Evolutionary conservation across 2,329 filamentous ascomycete genomes (phyloP).

Genomic region (Pseudogymnoascus sp.): DNA sequence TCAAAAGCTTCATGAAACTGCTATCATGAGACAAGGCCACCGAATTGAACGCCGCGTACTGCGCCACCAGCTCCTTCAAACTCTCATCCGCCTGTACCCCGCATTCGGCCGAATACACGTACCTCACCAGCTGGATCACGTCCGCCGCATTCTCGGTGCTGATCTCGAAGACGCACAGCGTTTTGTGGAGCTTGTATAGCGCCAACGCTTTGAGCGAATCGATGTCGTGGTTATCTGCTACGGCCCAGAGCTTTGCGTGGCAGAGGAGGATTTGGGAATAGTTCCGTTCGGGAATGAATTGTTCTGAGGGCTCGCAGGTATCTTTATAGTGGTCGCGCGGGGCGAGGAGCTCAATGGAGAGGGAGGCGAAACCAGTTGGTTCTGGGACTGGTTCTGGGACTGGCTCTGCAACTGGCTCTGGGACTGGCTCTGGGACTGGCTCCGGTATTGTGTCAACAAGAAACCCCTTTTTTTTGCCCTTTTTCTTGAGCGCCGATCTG

Average conservation of each 20-base stretch:
- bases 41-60: constrained; percentile 15
- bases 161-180: constrained; percentile 15
- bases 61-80: constrained; percentile 14
- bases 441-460: not conserved
- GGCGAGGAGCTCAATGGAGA: constrained; percentile 7
- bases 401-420: too few species aligned
- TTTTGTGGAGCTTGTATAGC: constrained; percentile 18
- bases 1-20: constrained; percentile 16
- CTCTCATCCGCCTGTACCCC: not conserved
- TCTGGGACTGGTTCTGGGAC: not conserved
- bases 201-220: constrained; percentile 17
- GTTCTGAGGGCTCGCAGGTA: constrained; percentile 12
- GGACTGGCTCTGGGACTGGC: not conserved
- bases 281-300: constrained; percentile 11
- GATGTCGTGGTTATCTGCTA: constrained; percentile 12
- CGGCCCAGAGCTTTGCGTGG: constrained; percentile 15
- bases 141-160: constrained; percentile 13
- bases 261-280: constrained; percentile 14
- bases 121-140: constrained; percentile 12
- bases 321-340: constrained; percentile 10
- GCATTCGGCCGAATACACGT: constrained; percentile 11
- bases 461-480: not conserved
- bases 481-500: not conserved
- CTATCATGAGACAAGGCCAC: constrained; percentile 9
- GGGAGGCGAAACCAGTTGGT: constrained; percentile 9